Conservation (phyloP, 2,329 filamentous ascomycete genomes). For the Trichoderma afroharzianum region DNA sequence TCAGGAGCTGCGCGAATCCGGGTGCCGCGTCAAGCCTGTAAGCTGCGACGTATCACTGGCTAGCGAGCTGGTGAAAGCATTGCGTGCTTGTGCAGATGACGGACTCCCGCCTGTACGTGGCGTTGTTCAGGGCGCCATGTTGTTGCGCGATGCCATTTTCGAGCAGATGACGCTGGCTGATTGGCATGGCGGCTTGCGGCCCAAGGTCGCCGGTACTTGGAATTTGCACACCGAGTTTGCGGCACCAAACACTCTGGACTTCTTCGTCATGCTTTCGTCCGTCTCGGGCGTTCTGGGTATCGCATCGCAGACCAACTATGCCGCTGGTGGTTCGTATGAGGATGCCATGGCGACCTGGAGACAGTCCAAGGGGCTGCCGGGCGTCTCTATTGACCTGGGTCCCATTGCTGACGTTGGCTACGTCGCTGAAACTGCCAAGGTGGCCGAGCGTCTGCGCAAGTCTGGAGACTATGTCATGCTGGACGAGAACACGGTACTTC, state of each 20-base stretch:
- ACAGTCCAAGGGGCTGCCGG: constrained; percentile 1
- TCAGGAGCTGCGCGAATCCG: background rate
- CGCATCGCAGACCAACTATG: constrained; percentile 11
- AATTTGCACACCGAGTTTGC: constrained; percentile 9
- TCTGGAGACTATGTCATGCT: background rate
- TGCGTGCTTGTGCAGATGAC: background rate
- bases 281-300: constrained; percentile 4
- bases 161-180: background rate
- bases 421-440: background rate
- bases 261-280: constrained; percentile 16
- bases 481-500: background rate
- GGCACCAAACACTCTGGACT: background rate
- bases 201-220: background rate
- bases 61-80: background rate
- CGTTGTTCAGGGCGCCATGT: background rate
- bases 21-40: background rate
- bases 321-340: constrained; percentile 15
- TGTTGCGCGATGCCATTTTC: background rate
- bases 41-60: background rate
- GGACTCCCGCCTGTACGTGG: background rate
- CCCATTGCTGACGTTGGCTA: background rate
- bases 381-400: background rate
- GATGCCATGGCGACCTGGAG: constrained; percentile 12
- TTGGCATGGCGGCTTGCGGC: background rate
- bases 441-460: background rate